A percentile compares a stretch with the other conserved stretches of the same genome.
Evolutionary conservation across 1,284 basidiomycete species (phyloP).

Genomic region (Ganoderma leucocontextum): DNA sequence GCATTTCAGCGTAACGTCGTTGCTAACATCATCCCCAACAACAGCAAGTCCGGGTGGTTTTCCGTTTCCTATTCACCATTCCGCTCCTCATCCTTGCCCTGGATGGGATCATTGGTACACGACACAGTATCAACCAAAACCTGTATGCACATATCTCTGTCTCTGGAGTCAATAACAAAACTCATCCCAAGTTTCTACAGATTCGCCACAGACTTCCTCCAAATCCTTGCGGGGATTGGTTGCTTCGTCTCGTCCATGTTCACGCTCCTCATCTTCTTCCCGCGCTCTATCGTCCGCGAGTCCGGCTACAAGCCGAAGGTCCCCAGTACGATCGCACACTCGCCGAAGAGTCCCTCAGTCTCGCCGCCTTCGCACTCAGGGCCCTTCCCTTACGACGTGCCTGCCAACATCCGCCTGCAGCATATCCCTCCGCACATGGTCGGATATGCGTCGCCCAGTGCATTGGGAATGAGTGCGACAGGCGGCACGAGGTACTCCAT

Average conservation of each 20-base stretch:
- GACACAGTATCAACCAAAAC: slow-evolving; percentile 56
- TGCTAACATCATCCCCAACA: slow-evolving; percentile 16
- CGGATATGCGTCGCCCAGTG: slow-evolving; percentile 5
- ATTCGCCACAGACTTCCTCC: slow-evolving; percentile 60
- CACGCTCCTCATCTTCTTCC: slow-evolving; percentile 82
- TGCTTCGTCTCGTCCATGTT: slow-evolving; percentile 79
- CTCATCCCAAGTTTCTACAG: background rate
- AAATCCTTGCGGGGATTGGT: slow-evolving; percentile 73
- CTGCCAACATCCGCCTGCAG: slow-evolving; percentile 5
- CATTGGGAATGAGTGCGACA: slow-evolving; percentile 14
- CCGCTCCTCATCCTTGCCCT: slow-evolving; percentile 69
- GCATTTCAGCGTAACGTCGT: background rate
- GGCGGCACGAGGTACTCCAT: slow-evolving; percentile 20
- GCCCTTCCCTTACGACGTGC: slow-evolving; percentile 16
- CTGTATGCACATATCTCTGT: slow-evolving; percentile 52
- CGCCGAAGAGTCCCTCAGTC: slow-evolving; percentile 37
- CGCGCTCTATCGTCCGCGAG: slow-evolving; percentile 70
- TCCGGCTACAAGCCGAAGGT: slow-evolving; percentile 57
- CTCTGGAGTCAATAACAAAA: background rate
- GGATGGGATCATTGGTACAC: slow-evolving; percentile 60
- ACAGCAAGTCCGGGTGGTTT: slow-evolving; percentile 68
- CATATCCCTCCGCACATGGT: slow-evolving; percentile 20
- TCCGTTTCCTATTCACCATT: slow-evolving; percentile 74
- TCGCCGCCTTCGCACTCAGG: slow-evolving; percentile 30
- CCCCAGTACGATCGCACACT: slow-evolving; percentile 33